phyloP scores from a whole-genome alignment of 768 basidiomycete genomes.

The Hemileccinum rubropunctum region DNA sequence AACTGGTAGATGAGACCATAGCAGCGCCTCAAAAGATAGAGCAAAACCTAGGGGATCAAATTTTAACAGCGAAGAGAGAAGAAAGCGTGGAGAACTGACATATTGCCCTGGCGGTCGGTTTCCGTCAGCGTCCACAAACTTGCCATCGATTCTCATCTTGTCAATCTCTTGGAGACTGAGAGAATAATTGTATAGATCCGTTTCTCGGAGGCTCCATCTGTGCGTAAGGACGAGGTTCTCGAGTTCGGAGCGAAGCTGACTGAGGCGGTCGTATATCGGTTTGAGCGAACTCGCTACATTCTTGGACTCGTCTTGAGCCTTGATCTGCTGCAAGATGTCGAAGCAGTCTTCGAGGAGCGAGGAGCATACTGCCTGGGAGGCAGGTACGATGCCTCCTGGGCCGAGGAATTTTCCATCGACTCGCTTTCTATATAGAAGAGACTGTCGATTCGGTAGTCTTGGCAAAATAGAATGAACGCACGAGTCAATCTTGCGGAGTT shows the following conservation, averaged over 20 bases:
- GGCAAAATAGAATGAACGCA: constrained; percentile 40
- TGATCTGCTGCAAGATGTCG: constrained; percentile 93
- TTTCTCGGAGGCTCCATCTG: constrained; percentile 95
- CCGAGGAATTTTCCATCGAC: constrained; percentile 96
- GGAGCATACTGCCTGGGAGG: constrained; percentile 87
- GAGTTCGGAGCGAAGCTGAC: constrained; percentile 80
- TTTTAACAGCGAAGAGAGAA: neutral
- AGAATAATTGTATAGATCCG: constrained; percentile 91
- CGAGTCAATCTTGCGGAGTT: constrained; percentile 94
- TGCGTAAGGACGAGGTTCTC: constrained; percentile 93
- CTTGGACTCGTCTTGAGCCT: constrained; percentile 86
- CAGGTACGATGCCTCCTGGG: constrained; percentile 84
- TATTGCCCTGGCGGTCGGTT: constrained; percentile 93
- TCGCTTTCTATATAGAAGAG: constrained; percentile 57
- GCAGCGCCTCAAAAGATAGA: constrained; percentile 91
- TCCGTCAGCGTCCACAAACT: constrained; percentile 93
- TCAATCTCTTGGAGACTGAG: constrained; percentile 94
- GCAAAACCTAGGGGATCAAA: constrained; percentile 59
- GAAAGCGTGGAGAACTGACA: constrained; percentile 44
- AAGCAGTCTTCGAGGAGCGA: constrained; percentile 96
- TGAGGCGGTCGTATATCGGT: constrained; percentile 90
- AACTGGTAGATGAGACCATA: constrained; percentile 94
- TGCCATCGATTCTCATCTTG: constrained; percentile 94
- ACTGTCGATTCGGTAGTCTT: constrained; percentile 9
- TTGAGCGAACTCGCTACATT: constrained; percentile 83